Evolutionary conservation across 1,284 basidiomycete species (phyloP).

Genomic region (Waitea zeae): DNA sequence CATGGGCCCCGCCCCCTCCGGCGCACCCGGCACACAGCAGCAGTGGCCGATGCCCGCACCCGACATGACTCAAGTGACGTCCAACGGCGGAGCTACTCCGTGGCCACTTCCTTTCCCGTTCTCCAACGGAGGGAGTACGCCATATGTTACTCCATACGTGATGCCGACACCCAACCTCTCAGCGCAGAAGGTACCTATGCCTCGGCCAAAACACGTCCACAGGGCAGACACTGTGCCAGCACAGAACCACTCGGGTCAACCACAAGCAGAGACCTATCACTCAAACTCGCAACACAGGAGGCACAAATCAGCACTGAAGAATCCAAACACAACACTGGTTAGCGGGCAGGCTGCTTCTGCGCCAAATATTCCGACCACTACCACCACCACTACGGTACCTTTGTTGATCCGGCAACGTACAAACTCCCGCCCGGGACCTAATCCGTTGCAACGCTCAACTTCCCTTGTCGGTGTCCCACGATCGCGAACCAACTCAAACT

Average conservation of each 20-base stretch:
- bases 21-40: neutral
- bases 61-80: neutral
- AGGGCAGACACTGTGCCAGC: too few species aligned
- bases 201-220: too few species aligned
- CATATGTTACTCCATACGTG: neutral
- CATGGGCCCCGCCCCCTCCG: neutral
- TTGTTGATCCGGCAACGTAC: constrained; percentile 16
- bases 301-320: constrained; percentile 46
- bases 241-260: too few species aligned
- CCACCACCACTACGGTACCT: too few species aligned
- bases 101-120: too few species aligned
- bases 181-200: too few species aligned
- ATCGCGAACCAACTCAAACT: too few species aligned
- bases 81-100: neutral
- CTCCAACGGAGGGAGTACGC: neutral
- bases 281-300: too few species aligned
- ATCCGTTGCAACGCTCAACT: too few species aligned
- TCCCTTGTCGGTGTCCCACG: constrained; percentile 11
- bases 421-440: constrained; percentile 14
- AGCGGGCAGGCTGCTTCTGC: constrained; percentile 3
- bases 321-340: too few species aligned
- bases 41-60: neutral
- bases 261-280: too few species aligned
- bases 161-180: neutral
- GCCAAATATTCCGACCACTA: constrained; percentile 1